Base-by-base conservation (phyloP, 371 early-diverging fungal species). In the Mucor indicus region DNA sequence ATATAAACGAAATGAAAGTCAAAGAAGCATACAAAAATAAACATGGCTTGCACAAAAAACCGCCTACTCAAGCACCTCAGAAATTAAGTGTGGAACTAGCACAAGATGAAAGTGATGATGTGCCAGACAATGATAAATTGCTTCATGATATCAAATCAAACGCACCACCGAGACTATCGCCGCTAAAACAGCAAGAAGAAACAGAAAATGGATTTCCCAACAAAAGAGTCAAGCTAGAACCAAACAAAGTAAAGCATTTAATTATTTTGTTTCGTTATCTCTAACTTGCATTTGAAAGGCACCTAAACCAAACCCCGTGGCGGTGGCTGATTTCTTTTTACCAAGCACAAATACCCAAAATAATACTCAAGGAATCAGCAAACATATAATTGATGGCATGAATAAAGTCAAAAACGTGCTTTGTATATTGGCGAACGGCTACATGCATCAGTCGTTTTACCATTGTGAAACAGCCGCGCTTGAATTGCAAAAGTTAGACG, bases 1-100 rank as follows among this genome's bases (percentile, higher is more conserved):
- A 74, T 37, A 70, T 70, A 15, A 37, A 48, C 21, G 36, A 57
- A 36, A 50, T 52, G 54, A 57, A 52, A 30, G 54, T 31, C 9
- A 55, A 53, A 11, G 66, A 68, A 25, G 62, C 57, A 8, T 67
- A 57, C 36, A 60, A 53, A 48, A 74, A 63, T 30, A 70, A 70
- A 24, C 68, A 74, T 48, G 75, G 75, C 1, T 49, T 74, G 30
- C 66, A 68, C 37, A 64, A 68, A 24, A 65, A 61, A 22, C 66
- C 68, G 11, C 59, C 70, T 3, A 50, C 42, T 2, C 54, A 60
- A 17, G 46, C 48, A 38, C 53, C 56, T 33, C 55, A 53, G 16
- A 49, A 60, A 10, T 17, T 62, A 7, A 44, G 54, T 10, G 60
- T 57, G 10, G 49, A 61, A 4, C 17, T 54, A 19, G 36, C 44